Conservation (phyloP, 1,284 basidiomycete genomes). For the Microstroma glucosiphilum region DNA sequence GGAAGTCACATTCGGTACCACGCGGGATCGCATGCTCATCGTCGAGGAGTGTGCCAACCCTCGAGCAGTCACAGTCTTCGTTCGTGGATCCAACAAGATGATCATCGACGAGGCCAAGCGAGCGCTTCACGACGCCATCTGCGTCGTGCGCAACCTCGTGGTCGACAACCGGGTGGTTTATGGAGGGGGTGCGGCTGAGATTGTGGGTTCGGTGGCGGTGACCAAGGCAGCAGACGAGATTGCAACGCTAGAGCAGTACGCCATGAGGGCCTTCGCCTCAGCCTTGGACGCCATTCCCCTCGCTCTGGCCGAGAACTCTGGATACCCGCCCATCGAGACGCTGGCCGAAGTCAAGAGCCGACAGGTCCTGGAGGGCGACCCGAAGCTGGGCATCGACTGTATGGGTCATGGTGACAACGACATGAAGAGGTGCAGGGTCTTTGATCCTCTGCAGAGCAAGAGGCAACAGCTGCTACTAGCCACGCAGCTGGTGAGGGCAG, state of each 20-base stretch:
- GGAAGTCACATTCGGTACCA: slow-evolving; percentile 92
- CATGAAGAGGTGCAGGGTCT: slow-evolving; percentile 95
- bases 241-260: slow-evolving; percentile 95
- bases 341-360: slow-evolving; percentile 87
- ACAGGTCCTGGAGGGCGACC: slow-evolving; percentile 80
- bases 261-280: slow-evolving; percentile 93
- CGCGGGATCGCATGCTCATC: slow-evolving; percentile 96
- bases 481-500: slow-evolving; percentile 68
- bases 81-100: slow-evolving; percentile 98
- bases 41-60: slow-evolving; percentile 98
- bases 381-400: slow-evolving; percentile 88
- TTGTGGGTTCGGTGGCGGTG: slow-evolving; percentile 88
- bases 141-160: slow-evolving; percentile 90
- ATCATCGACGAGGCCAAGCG: slow-evolving; percentile 93
- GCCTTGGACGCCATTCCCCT: slow-evolving; percentile 89
- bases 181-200: slow-evolving; percentile 94
- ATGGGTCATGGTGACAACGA: slow-evolving; percentile 67
- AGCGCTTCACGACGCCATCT: slow-evolving; percentile 93
- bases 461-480: slow-evolving; percentile 92
- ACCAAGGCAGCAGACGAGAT: slow-evolving; percentile 91
- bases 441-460: slow-evolving; percentile 94
- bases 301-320: slow-evolving; percentile 94
- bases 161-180: slow-evolving; percentile 95
- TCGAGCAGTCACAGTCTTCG: slow-evolving; percentile 92
- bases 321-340: slow-evolving; percentile 90